Base-by-base conservation (phyloP, 805 yeast species). In the Zygotorulaspora chibaensis region DNA sequence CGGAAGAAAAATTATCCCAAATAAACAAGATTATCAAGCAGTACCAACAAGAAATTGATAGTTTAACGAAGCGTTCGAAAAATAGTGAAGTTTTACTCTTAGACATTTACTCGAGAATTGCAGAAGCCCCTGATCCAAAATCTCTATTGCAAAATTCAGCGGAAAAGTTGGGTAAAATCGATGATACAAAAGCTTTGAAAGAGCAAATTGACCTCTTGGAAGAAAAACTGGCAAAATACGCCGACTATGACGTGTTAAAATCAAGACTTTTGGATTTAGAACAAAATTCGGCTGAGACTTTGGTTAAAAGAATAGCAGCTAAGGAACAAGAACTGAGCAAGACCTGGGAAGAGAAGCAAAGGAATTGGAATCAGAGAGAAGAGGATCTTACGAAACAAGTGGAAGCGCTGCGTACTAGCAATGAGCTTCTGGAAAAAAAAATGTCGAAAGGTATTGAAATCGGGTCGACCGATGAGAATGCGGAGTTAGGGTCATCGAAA, bases 81-180 rank as follows among this genome's bases (percentile, higher is more conserved):
- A 71, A 65, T 37, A 79, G 86, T 1, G 98, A 93, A 58, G 71
- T 75, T 31, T 74, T 81, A 26, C 84, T 93, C 58, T 78, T 89
- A 61, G 80, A 81, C 15, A 72, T 87, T 17, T 91, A 91, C 68
- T 72, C 87, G 45, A 72, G 80, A 12, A 68, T 91, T 4, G 87
- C 89, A 4, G 96, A 90, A 62, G 90, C 95, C 0, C 97, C 97
- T 0, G 97, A 91, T 67, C 98, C 98, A 1, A 79, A 76, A 50
- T 95, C 96, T 3, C 65, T 90, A 35, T 68, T 91, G 47, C 85
- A 84, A 55, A 75, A 80, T 31, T 79, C 90, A 1, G 61, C 85
- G 23, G 87, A 82, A 40, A 77, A 87, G 4, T 78, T 84, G 7
- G 64, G 74, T 3, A 75, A 77, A 15, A 70, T 75, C 1, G 70